These are phyloP conservation scores for Syncephalis fuscata DNA, from an alignment of 371 early-diverging fungal genomes.

Conservation along the genomic window DNA sequence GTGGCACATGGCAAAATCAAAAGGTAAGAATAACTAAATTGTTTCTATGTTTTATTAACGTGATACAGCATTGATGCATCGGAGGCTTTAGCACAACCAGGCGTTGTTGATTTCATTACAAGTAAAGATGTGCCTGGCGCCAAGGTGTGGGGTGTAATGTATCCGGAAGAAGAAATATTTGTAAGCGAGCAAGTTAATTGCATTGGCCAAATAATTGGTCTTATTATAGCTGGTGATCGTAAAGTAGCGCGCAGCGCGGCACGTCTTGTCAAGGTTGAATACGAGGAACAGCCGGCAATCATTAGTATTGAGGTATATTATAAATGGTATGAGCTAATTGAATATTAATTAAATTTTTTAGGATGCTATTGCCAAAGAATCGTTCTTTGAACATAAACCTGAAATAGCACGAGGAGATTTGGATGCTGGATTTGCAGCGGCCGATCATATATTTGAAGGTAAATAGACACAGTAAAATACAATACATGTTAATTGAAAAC, in stretches of 20 bases:
- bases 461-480: conserved; percentile 6
- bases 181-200: conserved; percentile 34
- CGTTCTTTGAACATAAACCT: conserved; percentile 30
- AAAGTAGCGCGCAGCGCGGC: conserved; percentile 42
- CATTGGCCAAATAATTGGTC: conserved; percentile 54
- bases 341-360: too few species aligned
- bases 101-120: conserved; percentile 38
- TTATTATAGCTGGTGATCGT: conserved; percentile 44
- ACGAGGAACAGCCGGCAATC: conserved; percentile 37
- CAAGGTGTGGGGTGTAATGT: conserved; percentile 26
- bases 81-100: conserved; percentile 30
- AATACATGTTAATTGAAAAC: too few species aligned
- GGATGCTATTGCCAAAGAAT: conserved; percentile 40
- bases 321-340: too few species aligned
- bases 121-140: conserved; percentile 42
- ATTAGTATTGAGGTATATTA: conserved; percentile 27
- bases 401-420: conserved; percentile 28
- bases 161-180: conserved; percentile 54
- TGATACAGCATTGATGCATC: conserved; percentile 22
- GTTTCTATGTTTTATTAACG: too few species aligned
- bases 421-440: conserved; percentile 20
- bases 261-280: conserved; percentile 38
- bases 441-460: conserved; percentile 30
- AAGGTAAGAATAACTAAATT: background rate
- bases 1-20: conserved; percentile 43